These are phyloP conservation scores for Begonia loranthoides DNA, from an alignment of 306 rosid species.

Conservation along the genomic window DNA sequence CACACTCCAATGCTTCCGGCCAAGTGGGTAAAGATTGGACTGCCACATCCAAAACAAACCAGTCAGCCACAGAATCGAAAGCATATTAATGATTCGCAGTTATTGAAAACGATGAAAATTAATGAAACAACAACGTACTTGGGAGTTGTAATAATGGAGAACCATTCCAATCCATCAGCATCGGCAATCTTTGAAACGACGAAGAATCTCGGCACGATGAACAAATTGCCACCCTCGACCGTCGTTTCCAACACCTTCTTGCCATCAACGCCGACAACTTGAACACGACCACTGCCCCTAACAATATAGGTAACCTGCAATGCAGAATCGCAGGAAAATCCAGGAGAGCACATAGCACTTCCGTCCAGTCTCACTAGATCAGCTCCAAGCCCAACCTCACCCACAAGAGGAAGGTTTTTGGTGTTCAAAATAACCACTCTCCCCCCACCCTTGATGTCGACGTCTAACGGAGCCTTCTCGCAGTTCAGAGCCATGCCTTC, in stretches of 20 bases:
- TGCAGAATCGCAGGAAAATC: too few species aligned
- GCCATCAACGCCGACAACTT: slow-evolving; percentile 65
- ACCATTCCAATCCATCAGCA: slow-evolving; percentile 77
- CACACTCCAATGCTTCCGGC: slow-evolving; percentile 72
- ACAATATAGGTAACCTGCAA: slow-evolving; percentile 74
- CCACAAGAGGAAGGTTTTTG: slow-evolving; percentile 63
- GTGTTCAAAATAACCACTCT: slow-evolving; percentile 73
- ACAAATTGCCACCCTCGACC: slow-evolving; percentile 45
- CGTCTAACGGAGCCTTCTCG: too few species aligned
- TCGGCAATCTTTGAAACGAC: too few species aligned
- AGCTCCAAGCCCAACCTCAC: too few species aligned
- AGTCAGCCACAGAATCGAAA: too few species aligned
- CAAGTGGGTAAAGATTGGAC: slow-evolving; percentile 74
- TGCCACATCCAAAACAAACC: slow-evolving; percentile 11
- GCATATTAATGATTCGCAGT: neutral
- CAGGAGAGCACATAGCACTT: too few species aligned
- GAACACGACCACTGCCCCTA: slow-evolving; percentile 59
- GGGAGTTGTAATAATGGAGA: slow-evolving; percentile 74
- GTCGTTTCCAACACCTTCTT: slow-evolving; percentile 57
- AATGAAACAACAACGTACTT: slow-evolving; percentile 22
- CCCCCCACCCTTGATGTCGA: slow-evolving; percentile 55
- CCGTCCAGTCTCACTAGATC: too few species aligned
- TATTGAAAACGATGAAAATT: neutral
- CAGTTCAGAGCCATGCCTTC: slow-evolving; percentile 62
- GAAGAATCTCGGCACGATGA: too few species aligned